Evolutionary conservation across 768 basidiomycete species (phyloP).

Genomic region (Collybia mongolica): DNA sequence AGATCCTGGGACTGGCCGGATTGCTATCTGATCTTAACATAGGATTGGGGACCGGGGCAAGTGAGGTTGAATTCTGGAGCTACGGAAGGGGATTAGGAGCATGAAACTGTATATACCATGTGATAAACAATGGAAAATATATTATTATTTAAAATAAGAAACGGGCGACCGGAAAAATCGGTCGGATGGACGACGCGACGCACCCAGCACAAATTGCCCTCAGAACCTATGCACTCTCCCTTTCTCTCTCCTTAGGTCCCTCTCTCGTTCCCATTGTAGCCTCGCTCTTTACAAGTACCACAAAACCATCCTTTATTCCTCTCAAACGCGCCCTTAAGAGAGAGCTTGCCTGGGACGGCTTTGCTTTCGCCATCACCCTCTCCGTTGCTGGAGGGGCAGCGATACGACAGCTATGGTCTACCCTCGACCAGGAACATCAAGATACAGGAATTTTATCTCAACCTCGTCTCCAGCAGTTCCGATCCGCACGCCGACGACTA

Average conservation of each 20-base stretch:
- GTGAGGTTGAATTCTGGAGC: conserved; percentile 69
- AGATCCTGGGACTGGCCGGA: conserved; percentile 48
- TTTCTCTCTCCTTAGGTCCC: conserved; percentile 69
- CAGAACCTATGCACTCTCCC: conserved; percentile 65
- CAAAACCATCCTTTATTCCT: conserved; percentile 18
- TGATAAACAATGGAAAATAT: not conserved
- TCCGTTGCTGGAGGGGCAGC: conserved; percentile 65
- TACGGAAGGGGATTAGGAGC: conserved; percentile 33
- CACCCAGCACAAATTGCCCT: conserved; percentile 45
- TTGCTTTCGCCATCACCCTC: conserved; percentile 66
- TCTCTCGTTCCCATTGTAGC: conserved; percentile 53
- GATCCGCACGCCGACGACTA: conserved; percentile 1
- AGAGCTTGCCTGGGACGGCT: conserved; percentile 61
- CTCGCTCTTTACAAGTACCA: conserved; percentile 24
- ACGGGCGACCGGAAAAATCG: not conserved
- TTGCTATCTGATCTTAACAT: conserved; percentile 36
- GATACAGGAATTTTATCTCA: not conserved
- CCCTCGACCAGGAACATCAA: conserved; percentile 2
- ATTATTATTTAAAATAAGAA: conserved; percentile 7
- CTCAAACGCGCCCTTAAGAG: conserved; percentile 43
- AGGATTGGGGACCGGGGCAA: conserved; percentile 26
- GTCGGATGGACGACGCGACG: not conserved
- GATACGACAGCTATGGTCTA: conserved; percentile 44
- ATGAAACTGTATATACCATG: not conserved
- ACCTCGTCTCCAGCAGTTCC: not conserved